These are phyloP conservation scores for Phlyctochytrium planicorne DNA, from an alignment of 192 early-diverging fungal species.

Conservation along the genomic window DNA sequence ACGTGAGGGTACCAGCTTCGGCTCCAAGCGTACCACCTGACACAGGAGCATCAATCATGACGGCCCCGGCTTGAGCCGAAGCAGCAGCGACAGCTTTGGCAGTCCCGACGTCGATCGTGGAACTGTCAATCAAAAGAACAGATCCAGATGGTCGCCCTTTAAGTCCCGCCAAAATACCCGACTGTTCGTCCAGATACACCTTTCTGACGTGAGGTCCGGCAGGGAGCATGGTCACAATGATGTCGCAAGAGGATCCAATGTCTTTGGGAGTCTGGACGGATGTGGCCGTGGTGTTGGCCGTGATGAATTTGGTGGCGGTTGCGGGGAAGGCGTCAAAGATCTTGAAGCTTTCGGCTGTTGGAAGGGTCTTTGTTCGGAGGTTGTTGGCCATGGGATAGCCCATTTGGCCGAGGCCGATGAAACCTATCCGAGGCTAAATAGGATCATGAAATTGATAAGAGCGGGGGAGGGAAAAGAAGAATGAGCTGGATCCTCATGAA, in stretches of 20 bases:
- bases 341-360: conserved; percentile 55
- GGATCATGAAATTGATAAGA: too few species aligned
- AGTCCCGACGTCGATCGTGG: conserved; percentile 86
- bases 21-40: conserved; percentile 92
- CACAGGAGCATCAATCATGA: conserved; percentile 86
- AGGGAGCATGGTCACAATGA: conserved; percentile 92
- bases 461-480: too few species aligned
- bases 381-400: conserved; percentile 93
- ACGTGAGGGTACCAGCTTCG: conserved; percentile 85
- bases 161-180: conserved; percentile 37
- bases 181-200: conserved; percentile 76
- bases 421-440: conserved; percentile 59
- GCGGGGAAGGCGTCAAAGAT: conserved; percentile 70
- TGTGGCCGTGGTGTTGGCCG: conserved; percentile 39
- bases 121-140: conserved; percentile 76
- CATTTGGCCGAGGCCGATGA: conserved; percentile 85
- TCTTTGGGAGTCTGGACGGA: conserved; percentile 66
- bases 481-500: too few species aligned
- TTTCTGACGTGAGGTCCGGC: conserved; percentile 73
- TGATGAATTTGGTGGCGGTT: conserved; percentile 56
- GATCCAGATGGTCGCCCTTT: conserved; percentile 5
- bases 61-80: conserved; percentile 60
- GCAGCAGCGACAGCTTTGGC: conserved; percentile 67
- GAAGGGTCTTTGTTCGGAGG: conserved; percentile 56
- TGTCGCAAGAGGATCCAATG: conserved; percentile 63